phyloP scores from a whole-genome alignment of 2,329 filamentous ascomycete species.

The Exophiala viscosa region DNA sequence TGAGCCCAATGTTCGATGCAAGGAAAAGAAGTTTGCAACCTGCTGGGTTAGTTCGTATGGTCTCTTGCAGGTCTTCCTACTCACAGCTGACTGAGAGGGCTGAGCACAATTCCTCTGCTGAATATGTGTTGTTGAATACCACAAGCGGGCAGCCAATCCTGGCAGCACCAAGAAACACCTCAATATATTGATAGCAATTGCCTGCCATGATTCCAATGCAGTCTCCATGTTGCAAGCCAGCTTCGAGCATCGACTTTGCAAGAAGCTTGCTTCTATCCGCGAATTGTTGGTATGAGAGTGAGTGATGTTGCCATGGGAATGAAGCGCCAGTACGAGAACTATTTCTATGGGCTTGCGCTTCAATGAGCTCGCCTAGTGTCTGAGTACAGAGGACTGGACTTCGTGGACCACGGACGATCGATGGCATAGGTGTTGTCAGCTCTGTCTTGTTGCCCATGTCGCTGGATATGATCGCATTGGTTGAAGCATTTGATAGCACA shows the following conservation, averaged over 20 bases:
- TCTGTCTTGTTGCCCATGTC: too few relatives aligned
- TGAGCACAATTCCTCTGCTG: slow-evolving; percentile 17
- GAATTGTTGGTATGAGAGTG: slow-evolving; percentile 69
- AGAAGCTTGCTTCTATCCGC: slow-evolving; percentile 47
- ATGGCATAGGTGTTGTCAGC: background rate
- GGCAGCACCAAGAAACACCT: slow-evolving; percentile 31
- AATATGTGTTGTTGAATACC: slow-evolving; percentile 36
- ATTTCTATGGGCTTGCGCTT: slow-evolving; percentile 37
- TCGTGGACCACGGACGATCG: slow-evolving; percentile 8
- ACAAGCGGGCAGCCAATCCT: slow-evolving; percentile 34
- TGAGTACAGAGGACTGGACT: slow-evolving; percentile 6
- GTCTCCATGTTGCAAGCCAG: slow-evolving; percentile 18
- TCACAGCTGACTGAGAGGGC: slow-evolving; percentile 11
- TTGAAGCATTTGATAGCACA: too few relatives aligned
- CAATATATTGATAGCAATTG: slow-evolving; percentile 22
- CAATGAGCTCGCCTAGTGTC: slow-evolving; percentile 44
- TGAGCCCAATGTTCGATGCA: slow-evolving; percentile 23
- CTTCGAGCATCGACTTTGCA: slow-evolving; percentile 17
- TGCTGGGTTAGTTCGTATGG: slow-evolving; percentile 6
- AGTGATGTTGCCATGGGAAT: slow-evolving; percentile 45
- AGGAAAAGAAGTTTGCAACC: slow-evolving; percentile 32
- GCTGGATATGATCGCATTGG: too few relatives aligned
- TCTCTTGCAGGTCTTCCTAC: background rate
- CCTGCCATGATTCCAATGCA: slow-evolving; percentile 19
- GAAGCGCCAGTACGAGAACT: slow-evolving; percentile 46